phyloP scores from a whole-genome alignment of 768 basidiomycete genomes.

The Amanita fuliginea region DNA sequence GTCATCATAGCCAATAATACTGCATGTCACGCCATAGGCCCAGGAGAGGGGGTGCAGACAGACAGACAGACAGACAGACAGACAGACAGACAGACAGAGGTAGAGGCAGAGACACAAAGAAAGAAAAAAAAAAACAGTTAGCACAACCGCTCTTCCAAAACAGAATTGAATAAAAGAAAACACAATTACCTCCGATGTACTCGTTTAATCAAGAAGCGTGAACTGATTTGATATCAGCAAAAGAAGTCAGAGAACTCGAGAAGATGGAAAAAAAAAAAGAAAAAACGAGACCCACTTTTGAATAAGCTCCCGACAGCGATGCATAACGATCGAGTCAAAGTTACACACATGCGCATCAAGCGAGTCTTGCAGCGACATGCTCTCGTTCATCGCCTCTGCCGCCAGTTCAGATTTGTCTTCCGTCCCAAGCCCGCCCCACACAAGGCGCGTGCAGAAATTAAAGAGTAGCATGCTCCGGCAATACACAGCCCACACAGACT shows the following conservation, averaged over 20 bases:
- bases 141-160: too few species aligned
- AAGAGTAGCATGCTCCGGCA: constrained; percentile 76
- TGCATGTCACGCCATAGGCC: background rate
- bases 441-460: constrained; percentile 53
- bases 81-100: too few species aligned
- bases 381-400: constrained; percentile 55
- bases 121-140: background rate
- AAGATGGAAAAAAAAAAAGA: too few species aligned
- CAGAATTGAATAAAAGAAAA: background rate
- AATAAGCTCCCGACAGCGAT: constrained; percentile 58
- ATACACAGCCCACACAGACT: constrained; percentile 74
- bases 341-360: constrained; percentile 63
- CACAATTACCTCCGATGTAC: background rate
- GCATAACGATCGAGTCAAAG: constrained; percentile 54
- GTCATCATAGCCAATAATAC: constrained; percentile 1
- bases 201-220: constrained; percentile 21
- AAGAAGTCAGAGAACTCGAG: constrained; percentile 36
- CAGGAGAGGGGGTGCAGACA: too few species aligned
- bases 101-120: too few species aligned
- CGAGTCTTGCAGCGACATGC: constrained; percentile 53
- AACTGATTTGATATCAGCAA: constrained; percentile 18
- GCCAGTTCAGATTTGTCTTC: constrained; percentile 52
- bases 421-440: constrained; percentile 26
- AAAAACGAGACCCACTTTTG: constrained; percentile 57
- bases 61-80: background rate